Base-by-base conservation (phyloP, 768 basidiomycete species). In the Asterophora parasitica region DNA sequence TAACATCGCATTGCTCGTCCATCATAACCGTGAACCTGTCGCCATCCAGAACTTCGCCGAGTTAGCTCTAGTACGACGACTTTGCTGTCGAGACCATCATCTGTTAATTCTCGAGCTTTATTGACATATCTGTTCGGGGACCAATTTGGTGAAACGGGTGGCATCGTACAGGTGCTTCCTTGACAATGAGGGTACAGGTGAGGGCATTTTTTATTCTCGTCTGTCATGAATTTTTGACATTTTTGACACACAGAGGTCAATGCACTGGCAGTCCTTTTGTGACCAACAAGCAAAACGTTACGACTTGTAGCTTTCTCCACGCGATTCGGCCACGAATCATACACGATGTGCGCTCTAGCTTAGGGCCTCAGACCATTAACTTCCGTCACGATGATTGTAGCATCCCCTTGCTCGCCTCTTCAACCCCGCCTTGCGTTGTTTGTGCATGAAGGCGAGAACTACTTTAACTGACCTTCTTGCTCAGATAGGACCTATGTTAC, bases 1-100 rank as follows among this genome's bases (percentile, higher is more conserved):
- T 54, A 48, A 60, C 57, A 47, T 57, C 50, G 33, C 57, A 42
- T 51, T 54, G 32, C 27, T 33, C 46, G 44, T 47, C 27, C 48
- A 48, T 46, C 36, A 46, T 27, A 41, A 53, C 42, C 50, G 51
- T 48, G 31, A n/a, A 32, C 19, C 34, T 30, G 32, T 34, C 17
- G 11, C 32, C 42, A 10, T 41, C 19, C n/a, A 19, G 12, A 31
- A 31, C 37, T n/a, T 35, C 36, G 34, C 40, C 8, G n/a, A 32
- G 10, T 31, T 42, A 37, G 43, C 43, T 46, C 34, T 46, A 44
- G 48, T 62, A 59, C 56, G 41, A 20, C n/a, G 23, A 39, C 12
- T 9, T 40, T 33, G 32, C 15, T 35, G 17, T 42, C 28, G 26
- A 49, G 28, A 19, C 17, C 33, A 16, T 12, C 26, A 31, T 10